Conservation (phyloP, 176 grass and related monocot genomes). For the Eremochloa ophiuroides region DNA sequence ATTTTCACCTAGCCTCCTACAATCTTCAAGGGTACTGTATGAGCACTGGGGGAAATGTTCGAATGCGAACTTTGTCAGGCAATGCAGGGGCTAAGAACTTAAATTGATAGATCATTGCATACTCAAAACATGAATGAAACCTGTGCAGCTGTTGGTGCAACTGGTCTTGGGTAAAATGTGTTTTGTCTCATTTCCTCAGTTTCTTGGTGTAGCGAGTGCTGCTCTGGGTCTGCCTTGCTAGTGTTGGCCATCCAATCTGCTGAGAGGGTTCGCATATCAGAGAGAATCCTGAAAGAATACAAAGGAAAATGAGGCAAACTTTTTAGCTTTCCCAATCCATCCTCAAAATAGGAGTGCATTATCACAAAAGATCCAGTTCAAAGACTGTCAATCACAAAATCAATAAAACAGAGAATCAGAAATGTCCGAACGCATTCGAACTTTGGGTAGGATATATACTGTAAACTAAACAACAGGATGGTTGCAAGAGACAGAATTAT, state of each 20-base stretch:
- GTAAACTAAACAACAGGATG: constrained; percentile 23
- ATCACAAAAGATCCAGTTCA: neutral
- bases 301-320: constrained; percentile 33
- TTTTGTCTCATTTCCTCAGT: constrained; percentile 68
- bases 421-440: neutral
- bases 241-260: constrained; percentile 99
- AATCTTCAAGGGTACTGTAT: constrained; percentile 9
- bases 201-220: constrained; percentile 71
- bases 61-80: constrained; percentile 3
- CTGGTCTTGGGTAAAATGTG: constrained; percentile 90
- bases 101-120: neutral
- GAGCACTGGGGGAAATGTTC: neutral
- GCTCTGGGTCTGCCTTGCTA: constrained; percentile 75
- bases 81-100: constrained; percentile 1
- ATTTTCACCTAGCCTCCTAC: constrained; percentile 24
- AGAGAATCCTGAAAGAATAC: constrained; percentile 85
- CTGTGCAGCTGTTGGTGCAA: constrained; percentile 96
- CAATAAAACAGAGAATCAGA: constrained; percentile 10
- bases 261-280: constrained; percentile 97
- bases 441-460: constrained; percentile 8
- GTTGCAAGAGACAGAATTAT: constrained; percentile 17
- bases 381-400: neutral
- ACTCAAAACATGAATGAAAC: constrained; percentile 35
- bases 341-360: constrained; percentile 1
- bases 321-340: constrained; percentile 9